A percentile compares a stretch with the other conserved stretches of the same genome.
phyloP scores from a whole-genome alignment of 2,329 filamentous ascomycete genomes.

The Aspergillus felis region DNA sequence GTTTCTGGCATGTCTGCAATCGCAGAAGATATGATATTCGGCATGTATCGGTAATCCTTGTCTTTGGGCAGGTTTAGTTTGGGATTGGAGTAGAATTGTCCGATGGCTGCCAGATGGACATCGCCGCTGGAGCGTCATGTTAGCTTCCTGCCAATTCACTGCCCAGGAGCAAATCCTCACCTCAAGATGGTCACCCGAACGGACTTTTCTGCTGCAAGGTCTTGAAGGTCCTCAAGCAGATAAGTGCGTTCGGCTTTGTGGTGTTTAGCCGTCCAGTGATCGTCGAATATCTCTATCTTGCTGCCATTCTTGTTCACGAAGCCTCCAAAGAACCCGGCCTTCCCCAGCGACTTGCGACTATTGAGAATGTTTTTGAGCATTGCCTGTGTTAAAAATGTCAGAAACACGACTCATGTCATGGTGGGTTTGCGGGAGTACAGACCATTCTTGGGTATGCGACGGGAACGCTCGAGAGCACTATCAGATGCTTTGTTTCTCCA shows the following conservation, averaged over 20 bases:
- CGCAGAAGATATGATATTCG: slow-evolving; percentile 88
- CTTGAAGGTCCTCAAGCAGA: slow-evolving; percentile 86
- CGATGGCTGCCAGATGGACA: slow-evolving; percentile 86
- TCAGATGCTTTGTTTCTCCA: slow-evolving; percentile 81
- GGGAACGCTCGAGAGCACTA: slow-evolving; percentile 81
- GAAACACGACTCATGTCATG: slow-evolving; percentile 28
- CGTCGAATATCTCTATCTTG: slow-evolving; percentile 86
- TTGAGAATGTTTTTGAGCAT: slow-evolving; percentile 69
- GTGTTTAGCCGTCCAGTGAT: slow-evolving; percentile 95
- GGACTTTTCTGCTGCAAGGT: slow-evolving; percentile 87
- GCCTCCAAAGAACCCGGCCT: slow-evolving; percentile 71
- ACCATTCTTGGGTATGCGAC: slow-evolving; percentile 76
- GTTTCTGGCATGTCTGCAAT: slow-evolving; percentile 91
- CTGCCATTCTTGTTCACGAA: slow-evolving; percentile 88
- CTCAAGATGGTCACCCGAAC: slow-evolving; percentile 85
- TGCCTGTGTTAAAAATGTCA: slow-evolving; percentile 47
- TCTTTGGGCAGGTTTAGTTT: slow-evolving; percentile 80
- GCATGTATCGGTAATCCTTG: slow-evolving; percentile 93
- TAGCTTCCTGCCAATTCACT: background rate
- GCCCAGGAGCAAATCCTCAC: slow-evolving; percentile 34
- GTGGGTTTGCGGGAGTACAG: slow-evolving; percentile 34
- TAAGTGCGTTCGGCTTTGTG: slow-evolving; percentile 87
- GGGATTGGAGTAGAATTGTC: slow-evolving; percentile 91
- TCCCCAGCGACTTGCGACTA: slow-evolving; percentile 81
- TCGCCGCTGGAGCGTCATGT: slow-evolving; percentile 61